Percentiles rank a stretch among this genome's conserved stretches.
Evolutionary conservation across 495 filamentous ascomycete genomes (phyloP).

Genomic region (Penicillium riverlandense): DNA sequence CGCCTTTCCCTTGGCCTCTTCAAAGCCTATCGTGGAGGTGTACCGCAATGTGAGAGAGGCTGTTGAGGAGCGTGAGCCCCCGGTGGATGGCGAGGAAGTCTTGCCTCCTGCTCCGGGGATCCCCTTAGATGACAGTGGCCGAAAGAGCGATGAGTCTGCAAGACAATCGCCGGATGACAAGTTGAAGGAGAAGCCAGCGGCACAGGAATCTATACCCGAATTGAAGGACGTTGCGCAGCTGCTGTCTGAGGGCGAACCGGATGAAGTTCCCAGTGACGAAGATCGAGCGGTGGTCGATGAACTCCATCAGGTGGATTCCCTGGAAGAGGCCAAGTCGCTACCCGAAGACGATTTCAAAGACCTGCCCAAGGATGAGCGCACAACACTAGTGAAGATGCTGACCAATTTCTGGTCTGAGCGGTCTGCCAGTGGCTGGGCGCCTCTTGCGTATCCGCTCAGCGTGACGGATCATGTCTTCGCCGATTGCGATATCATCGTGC

Average conservation of each 20-base stretch:
- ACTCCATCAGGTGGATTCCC: conserved; percentile 56
- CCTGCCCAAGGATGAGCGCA: conserved; percentile 84
- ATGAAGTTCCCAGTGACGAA: conserved; percentile 55
- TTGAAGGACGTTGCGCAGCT: conserved; percentile 47
- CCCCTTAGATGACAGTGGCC: conserved; percentile 19
- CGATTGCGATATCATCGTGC: conserved; percentile 95
- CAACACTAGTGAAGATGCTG: conserved; percentile 86
- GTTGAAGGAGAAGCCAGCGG: conserved; percentile 6
- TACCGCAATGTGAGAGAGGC: conserved; percentile 90
- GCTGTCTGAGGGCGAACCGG: conserved; percentile 61
- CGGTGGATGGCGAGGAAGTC: conserved; percentile 54
- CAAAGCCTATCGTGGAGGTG: conserved; percentile 91
- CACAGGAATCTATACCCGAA: conserved; percentile 23
- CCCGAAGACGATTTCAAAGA: conserved; percentile 60
- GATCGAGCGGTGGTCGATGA: conserved; percentile 60
- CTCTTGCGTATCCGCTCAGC: conserved; percentile 85
- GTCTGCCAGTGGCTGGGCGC: conserved; percentile 92
- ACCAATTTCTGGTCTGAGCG: conserved; percentile 98
- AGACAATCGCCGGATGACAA: conserved; percentile 15
- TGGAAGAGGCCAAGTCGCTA: conserved; percentile 52
- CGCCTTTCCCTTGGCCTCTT: conserved; percentile 84
- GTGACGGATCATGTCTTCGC: conserved; percentile 90
- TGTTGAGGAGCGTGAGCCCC: conserved; percentile 73
- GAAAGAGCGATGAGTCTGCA: conserved; percentile 20
- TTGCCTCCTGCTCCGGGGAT: conserved; percentile 19